phyloP scores from a whole-genome alignment of 1,284 basidiomycete genomes.

The Ceratobasidium sp. region DNA sequence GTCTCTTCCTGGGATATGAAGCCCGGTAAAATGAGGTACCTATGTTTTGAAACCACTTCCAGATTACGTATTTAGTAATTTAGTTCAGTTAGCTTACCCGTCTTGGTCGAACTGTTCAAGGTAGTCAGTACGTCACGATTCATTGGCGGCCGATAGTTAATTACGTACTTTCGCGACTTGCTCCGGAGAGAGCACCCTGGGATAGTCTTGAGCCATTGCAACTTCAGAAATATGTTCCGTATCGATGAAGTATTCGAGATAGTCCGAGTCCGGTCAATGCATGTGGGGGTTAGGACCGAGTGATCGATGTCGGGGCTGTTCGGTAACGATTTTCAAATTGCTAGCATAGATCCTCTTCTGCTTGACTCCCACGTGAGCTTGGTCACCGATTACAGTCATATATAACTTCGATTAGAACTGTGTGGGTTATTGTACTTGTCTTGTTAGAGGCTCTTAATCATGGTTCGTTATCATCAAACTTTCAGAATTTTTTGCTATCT shows the following conservation, averaged over 20 bases:
- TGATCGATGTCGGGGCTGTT: background rate
- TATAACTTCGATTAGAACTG: no score
- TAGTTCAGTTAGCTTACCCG: conserved; percentile 51
- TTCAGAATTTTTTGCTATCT: no score
- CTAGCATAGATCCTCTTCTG: background rate
- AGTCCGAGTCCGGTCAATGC: no score
- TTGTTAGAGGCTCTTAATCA: no score
- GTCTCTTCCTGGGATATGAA: conserved; percentile 72
- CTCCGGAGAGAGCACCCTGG: conserved; percentile 42
- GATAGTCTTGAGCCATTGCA: background rate
- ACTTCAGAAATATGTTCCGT: no score
- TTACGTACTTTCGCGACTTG: conserved; percentile 60
- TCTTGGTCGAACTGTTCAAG: conserved; percentile 56
- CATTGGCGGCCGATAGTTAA: background rate
- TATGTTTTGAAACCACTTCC: conserved; percentile 49
- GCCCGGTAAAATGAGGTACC: conserved; percentile 78
- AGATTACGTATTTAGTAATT: background rate
- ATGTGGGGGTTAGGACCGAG: background rate
- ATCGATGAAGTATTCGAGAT: no score
- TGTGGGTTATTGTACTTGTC: no score
- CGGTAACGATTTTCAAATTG: background rate
- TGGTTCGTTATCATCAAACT: no score
- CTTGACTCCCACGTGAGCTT: background rate
- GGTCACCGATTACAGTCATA: no score
- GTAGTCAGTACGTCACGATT: background rate